phyloP scores from a whole-genome alignment of 345 rosid genomes.

The Cochlearia excelsa region DNA sequence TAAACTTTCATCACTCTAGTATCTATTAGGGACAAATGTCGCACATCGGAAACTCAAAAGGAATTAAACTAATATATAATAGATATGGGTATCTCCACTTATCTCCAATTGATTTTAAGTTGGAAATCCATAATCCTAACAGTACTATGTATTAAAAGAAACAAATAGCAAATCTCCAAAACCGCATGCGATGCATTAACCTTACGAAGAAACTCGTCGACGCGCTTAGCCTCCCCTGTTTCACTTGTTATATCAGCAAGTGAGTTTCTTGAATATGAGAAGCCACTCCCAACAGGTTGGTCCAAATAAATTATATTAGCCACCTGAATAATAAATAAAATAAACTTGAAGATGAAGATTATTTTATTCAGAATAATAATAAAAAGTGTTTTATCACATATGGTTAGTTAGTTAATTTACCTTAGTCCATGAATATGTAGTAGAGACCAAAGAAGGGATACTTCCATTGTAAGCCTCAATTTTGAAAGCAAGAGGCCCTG shows the following conservation, averaged over 20 bases:
- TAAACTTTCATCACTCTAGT: no score
- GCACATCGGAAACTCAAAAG: no score
- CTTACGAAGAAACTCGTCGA: slow-evolving; percentile 46
- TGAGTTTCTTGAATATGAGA: slow-evolving; percentile 50
- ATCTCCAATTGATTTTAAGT: neutral
- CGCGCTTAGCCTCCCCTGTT: slow-evolving; percentile 39
- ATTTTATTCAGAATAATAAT: slow-evolving; percentile 23
- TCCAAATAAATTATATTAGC: slow-evolving; percentile 64
- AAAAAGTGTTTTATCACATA: neutral
- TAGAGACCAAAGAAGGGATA: slow-evolving; percentile 50
- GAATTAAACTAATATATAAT: no score
- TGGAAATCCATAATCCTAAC: no score
- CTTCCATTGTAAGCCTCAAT: slow-evolving; percentile 54
- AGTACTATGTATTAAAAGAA: no score
- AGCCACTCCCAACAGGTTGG: slow-evolving; percentile 67
- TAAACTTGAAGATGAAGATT: slow-evolving; percentile 44
- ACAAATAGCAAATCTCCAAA: no score
- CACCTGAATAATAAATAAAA: slow-evolving; percentile 43
- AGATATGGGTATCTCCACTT: neutral
- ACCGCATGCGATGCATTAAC: slow-evolving; percentile 9
- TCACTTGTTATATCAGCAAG: slow-evolving; percentile 46
- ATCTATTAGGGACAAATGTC: no score
- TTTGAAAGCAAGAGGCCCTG: slow-evolving; percentile 60
- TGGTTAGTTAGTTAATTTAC: slow-evolving; percentile 13
- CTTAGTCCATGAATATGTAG: slow-evolving; percentile 68